Percentiles rank a stretch among this genome's conserved stretches.
Evolutionary conservation across 108 stramenopile species (phyloP).

Genomic region (Fistulifera pelliculosa): DNA sequence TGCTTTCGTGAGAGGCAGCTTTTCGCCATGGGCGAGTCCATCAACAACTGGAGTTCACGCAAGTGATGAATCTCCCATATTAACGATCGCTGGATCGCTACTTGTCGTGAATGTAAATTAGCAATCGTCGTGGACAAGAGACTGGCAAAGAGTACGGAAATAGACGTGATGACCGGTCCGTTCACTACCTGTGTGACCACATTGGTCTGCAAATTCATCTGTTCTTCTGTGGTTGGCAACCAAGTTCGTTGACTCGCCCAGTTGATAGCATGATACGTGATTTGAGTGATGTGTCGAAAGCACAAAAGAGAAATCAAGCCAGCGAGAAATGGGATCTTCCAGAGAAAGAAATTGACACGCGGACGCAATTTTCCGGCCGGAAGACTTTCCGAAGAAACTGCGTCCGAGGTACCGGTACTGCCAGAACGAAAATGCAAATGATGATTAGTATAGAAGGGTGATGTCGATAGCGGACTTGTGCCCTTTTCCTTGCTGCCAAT

Average conservation of each 20-base stretch:
- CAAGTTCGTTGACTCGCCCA: conserved; percentile 6
- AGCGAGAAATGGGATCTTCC: conserved; percentile 2
- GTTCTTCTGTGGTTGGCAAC: conserved; percentile 3
- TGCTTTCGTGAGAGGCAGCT: not conserved
- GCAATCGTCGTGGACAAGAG: conserved; percentile 7
- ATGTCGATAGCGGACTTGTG: too few species aligned
- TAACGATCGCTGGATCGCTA: not conserved
- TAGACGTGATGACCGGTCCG: conserved; percentile 21
- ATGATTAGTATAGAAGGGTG: conserved; percentile 15
- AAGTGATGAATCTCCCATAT: conserved; percentile 1
- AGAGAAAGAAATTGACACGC: not conserved
- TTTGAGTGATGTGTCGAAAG: not conserved
- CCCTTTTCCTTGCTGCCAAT: too few species aligned
- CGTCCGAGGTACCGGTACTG: too few species aligned
- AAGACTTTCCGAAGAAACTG: too few species aligned
- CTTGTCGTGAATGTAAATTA: conserved; percentile 3
- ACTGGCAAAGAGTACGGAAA: conserved; percentile 15
- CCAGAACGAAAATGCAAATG: too few species aligned
- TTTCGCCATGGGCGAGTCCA: not conserved
- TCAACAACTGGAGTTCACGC: not conserved
- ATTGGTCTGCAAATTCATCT: conserved; percentile 9
- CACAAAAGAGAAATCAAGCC: not conserved
- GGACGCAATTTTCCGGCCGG: too few species aligned
- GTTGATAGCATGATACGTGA: conserved; percentile 1
- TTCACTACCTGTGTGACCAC: conserved; percentile 17